A percentile compares a stretch with the other conserved stretches of the same genome.
Evolutionary conservation across 257 asterid genomes (phyloP).

Genomic region (Solanum sitiens): DNA sequence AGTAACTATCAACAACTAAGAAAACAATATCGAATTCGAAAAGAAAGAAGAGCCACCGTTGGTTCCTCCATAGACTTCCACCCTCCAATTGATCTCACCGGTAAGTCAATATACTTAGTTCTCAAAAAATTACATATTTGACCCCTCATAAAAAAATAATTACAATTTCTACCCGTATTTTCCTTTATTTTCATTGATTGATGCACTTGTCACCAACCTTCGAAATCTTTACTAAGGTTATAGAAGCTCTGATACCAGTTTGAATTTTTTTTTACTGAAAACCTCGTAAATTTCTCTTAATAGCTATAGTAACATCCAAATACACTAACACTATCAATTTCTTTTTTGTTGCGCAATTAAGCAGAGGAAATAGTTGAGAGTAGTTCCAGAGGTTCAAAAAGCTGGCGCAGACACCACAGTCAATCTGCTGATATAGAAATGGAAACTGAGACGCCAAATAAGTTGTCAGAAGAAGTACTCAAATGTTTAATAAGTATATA

Average conservation of each 20-base stretch:
- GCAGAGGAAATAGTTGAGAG: conserved; percentile 28
- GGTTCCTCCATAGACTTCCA: conserved; percentile 46
- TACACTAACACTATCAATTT: background rate
- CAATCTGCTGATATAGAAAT: conserved; percentile 17
- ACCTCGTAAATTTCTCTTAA: background rate
- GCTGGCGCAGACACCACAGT: conserved; percentile 4
- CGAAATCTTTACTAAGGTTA: background rate
- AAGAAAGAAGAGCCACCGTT: conserved; percentile 52
- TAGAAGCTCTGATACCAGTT: background rate
- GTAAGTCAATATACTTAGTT: background rate
- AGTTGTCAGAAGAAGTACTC: conserved; percentile 66
- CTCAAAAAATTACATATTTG: background rate
- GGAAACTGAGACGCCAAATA: conserved; percentile 42
- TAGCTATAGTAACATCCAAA: background rate
- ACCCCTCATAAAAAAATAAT: background rate
- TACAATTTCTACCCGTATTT: background rate
- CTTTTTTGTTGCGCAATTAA: background rate
- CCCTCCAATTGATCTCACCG: background rate
- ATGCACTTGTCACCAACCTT: background rate
- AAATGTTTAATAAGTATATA: conserved; percentile 61
- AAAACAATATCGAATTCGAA: conserved; percentile 16
- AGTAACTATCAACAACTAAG: conserved; percentile 24
- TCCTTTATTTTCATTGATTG: background rate
- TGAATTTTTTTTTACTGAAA: background rate
- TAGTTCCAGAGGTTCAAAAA: conserved; percentile 30